Evolutionary conservation across 805 yeast species (phyloP), one percentile per base, ranked within the genome.

Genomic region (Schwanniomyces pseudopolymorphus): DNA sequence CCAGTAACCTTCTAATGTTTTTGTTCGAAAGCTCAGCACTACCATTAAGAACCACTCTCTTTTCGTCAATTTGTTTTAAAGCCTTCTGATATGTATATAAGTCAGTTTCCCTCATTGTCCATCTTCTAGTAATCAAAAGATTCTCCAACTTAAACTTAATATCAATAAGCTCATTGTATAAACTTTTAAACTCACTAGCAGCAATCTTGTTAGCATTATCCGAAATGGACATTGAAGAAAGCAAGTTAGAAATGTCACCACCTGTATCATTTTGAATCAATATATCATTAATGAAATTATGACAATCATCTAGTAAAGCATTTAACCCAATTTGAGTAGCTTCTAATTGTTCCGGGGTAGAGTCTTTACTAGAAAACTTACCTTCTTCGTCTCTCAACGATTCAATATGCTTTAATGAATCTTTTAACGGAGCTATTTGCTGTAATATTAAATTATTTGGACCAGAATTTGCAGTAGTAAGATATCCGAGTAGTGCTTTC

Each of bases 61-160:
- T 61, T 43, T 83, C 85, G 61, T 92, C 97, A 50, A 94, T 83
- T 47, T 74, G 78, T 57, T 81, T 84, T 51, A 94, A 73, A 51
- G 77, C 75, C 58, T 84, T 82, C 66, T 90, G 96, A 63, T 87
- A 91, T 41, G 78, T 77, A 69, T 87, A 94, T 50, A 94, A 75
- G 68, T 94, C 99, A 0, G 99, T 94, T 59, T 91, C 96, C 60
- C 99, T 81, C 70, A 94, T 74, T 2, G 98, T 92, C 99, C 99
- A 94, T 64, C 99, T 80, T 66, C 97, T 84, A 2, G 99, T 94
- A 39, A 94, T 82, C 56, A 92, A 75, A 51, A 94, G 72, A 54
- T 88, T 89, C 56, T 89, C 96, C 50, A 94, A 75, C 16, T 84
- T 84, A 20, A 81, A 75, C 63, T 89, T 88, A 55, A 89, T 75